Conservation (phyloP, 768 basidiomycete species). For the Favolaschia claudopus region DNA sequence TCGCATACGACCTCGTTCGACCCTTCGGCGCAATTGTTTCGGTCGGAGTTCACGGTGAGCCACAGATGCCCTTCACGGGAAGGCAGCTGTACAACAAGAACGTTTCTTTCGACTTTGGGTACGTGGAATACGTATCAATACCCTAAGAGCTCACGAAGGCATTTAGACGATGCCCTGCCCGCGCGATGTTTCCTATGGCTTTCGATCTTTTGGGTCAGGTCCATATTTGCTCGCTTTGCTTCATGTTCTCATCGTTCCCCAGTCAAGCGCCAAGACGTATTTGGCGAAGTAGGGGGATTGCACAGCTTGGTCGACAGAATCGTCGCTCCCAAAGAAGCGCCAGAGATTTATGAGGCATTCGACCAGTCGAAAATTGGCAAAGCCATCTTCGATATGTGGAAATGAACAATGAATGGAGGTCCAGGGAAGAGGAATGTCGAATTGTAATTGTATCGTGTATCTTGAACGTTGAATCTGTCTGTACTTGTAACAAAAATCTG, state of each 20-base stretch:
- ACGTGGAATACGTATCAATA: background rate
- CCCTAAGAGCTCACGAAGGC: background rate
- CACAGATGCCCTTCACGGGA: constrained; percentile 62
- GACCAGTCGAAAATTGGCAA: constrained; percentile 80
- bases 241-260: background rate
- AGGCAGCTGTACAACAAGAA: constrained; percentile 77
- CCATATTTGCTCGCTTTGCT: background rate
- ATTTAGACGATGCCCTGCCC: constrained; percentile 69
- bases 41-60: constrained; percentile 73
- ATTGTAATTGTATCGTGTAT: background rate
- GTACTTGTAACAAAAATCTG: too few relatives aligned
- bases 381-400: constrained; percentile 81
- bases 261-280: constrained; percentile 75
- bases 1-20: constrained; percentile 75
- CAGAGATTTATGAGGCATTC: constrained; percentile 67
- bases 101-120: constrained; percentile 79
- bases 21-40: constrained; percentile 80
- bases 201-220: constrained; percentile 64
- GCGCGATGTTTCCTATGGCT: constrained; percentile 77
- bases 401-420: constrained; percentile 29
- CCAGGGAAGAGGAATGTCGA: background rate
- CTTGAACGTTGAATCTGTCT: background rate
- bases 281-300: constrained; percentile 71
- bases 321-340: constrained; percentile 65
- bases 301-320: constrained; percentile 73